phyloP scores from a whole-genome alignment of 192 early-diverging fungal species.

The Coemansia sp. region DNA sequence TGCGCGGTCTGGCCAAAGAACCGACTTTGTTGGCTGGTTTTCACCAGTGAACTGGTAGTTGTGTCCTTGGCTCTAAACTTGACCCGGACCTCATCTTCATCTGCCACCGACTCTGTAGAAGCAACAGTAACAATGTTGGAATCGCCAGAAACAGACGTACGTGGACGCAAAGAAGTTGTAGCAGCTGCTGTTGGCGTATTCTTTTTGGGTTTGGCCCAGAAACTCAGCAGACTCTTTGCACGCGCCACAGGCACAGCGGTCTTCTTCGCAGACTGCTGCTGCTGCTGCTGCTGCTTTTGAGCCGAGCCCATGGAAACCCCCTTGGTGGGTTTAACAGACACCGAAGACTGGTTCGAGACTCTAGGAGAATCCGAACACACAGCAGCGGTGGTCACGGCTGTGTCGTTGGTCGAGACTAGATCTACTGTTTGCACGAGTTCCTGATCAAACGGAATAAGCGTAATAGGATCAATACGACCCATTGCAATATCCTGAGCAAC shows the following conservation, averaged over 20 bases:
- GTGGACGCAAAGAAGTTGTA: not conserved
- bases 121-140: not conserved
- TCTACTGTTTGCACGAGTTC: not conserved
- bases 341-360: not conserved
- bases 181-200: not conserved
- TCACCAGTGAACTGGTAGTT: constrained; percentile 3
- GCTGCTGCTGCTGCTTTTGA: not conserved
- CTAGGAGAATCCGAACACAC: not conserved
- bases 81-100: constrained; percentile 11
- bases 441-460: constrained; percentile 52
- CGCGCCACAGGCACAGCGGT: constrained; percentile 7
- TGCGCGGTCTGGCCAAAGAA: constrained; percentile 22
- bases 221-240: constrained; percentile 20
- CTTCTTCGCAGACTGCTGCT: not conserved
- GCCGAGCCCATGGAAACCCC: not conserved
- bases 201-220: constrained; percentile 23
- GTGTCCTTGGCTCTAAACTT: constrained; percentile 27
- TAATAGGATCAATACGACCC: constrained; percentile 64
- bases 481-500: constrained; percentile 62
- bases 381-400: not conserved
- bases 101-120: not conserved
- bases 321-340: not conserved
- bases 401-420: not conserved
- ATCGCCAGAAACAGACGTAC: not conserved
- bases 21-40: constrained; percentile 27